A percentile compares a stretch with the other conserved stretches of the same genome.
phyloP scores from a whole-genome alignment of 257 asterid genomes.

The Asclepias syriaca region DNA sequence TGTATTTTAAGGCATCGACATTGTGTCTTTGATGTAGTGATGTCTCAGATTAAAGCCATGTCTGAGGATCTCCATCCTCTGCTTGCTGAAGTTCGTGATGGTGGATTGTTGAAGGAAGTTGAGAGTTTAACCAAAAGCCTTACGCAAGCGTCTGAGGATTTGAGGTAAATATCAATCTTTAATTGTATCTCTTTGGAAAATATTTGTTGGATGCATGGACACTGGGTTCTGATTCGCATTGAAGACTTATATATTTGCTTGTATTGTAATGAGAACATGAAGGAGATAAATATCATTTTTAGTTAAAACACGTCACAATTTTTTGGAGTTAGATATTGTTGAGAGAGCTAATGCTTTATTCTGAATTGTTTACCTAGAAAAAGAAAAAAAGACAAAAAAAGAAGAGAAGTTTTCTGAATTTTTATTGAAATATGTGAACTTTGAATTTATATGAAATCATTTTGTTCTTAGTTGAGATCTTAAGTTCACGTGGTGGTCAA shows the following conservation, averaged over 20 bases:
- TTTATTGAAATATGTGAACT: background rate
- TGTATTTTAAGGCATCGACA: conserved; percentile 47
- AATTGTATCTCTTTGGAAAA: background rate
- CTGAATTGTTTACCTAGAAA: background rate
- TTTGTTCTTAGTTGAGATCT: background rate
- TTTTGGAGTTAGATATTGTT: background rate
- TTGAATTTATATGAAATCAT: background rate
- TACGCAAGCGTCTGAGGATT: conserved; percentile 79
- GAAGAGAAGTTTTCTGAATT: no score
- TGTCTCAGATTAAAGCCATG: conserved; percentile 90
- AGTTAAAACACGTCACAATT: background rate
- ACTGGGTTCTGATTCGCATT: background rate
- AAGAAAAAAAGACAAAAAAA: no score
- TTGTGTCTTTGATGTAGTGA: conserved; percentile 62
- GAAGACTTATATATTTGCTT: background rate
- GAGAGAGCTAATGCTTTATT: background rate
- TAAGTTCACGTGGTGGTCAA: no score
- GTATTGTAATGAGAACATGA: background rate
- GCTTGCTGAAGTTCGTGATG: conserved; percentile 73
- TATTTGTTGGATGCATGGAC: background rate
- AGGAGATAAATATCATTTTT: background rate
- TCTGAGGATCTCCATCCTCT: conserved; percentile 89
- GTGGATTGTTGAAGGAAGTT: conserved; percentile 87
- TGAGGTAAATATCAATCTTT: conserved; percentile 47
- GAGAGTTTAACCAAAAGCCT: conserved; percentile 87